Percentiles rank a stretch among this genome's conserved stretches.
phyloP scores from a whole-genome alignment of 1,139 yeast genomes.

The Pichia sp. region DNA sequence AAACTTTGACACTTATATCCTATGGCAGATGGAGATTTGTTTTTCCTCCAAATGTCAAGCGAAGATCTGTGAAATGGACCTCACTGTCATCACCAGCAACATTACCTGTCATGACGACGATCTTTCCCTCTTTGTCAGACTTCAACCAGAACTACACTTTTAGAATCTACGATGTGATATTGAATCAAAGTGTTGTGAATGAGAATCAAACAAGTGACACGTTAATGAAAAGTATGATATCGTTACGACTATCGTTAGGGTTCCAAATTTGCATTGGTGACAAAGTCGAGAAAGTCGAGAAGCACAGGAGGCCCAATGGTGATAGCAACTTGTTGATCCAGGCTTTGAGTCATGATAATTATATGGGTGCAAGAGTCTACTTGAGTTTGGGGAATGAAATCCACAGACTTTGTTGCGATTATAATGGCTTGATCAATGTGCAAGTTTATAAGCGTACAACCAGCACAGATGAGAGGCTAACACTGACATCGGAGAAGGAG shows the following conservation, averaged over 20 bases:
- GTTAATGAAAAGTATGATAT: constrained; percentile 81
- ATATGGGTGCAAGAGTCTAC: constrained; percentile 56
- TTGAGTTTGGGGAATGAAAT: constrained; percentile 76
- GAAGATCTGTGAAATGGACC: constrained; percentile 80
- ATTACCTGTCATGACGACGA: constrained; percentile 70
- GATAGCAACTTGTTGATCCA: constrained; percentile 39
- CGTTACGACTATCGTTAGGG: constrained; percentile 73
- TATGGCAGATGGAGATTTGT: constrained; percentile 85
- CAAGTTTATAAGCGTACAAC: constrained; percentile 48
- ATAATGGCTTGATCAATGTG: constrained; percentile 63
- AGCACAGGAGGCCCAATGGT: constrained; percentile 54
- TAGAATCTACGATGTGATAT: constrained; percentile 53
- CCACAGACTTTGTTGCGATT: constrained; percentile 72
- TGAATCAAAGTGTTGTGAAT: constrained; percentile 46
- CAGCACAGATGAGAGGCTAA: constrained; percentile 19
- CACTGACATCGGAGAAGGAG: constrained; percentile 22
- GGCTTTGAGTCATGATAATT: constrained; percentile 38
- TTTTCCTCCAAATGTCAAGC: constrained; percentile 60
- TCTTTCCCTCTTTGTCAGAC: constrained; percentile 65
- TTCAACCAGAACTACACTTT: constrained; percentile 56
- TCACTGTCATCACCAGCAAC: constrained; percentile 92
- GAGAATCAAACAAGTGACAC: constrained; percentile 51
- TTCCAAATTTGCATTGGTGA: constrained; percentile 83
- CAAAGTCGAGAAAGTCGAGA: constrained; percentile 57
- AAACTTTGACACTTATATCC: constrained; percentile 34